Evolutionary conservation across 1,284 basidiomycete species (phyloP).

Genomic region (Heliocybe sulcata): DNA sequence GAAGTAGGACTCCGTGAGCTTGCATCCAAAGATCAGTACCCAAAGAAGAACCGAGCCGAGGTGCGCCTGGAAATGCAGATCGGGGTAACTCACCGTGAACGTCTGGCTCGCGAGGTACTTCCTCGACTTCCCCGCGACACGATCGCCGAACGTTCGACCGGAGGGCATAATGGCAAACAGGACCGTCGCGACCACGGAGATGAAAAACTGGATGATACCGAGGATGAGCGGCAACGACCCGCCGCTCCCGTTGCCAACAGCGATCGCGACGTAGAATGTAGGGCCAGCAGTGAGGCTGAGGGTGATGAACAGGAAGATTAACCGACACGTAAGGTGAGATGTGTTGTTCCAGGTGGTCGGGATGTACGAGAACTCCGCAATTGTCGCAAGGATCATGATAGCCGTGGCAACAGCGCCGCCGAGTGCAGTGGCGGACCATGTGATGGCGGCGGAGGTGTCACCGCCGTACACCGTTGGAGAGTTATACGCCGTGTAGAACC

Average conservation of each 20-base stretch:
- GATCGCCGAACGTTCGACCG: conserved; percentile 92
- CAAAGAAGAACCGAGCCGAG: conserved; percentile 75
- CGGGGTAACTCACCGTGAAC: conserved; percentile 90
- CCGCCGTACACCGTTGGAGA: conserved; percentile 78
- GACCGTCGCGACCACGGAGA: conserved; percentile 75
- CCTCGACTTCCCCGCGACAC: conserved; percentile 86
- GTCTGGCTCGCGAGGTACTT: conserved; percentile 96
- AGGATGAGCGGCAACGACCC: conserved; percentile 78
- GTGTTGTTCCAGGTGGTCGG: conserved; percentile 97
- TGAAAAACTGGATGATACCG: conserved; percentile 88
- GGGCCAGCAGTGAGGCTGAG: conserved; percentile 84
- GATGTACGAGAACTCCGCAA: conserved; percentile 92
- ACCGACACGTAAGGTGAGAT: conserved; percentile 82
- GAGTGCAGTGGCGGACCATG: conserved; percentile 84
- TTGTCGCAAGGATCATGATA: conserved; percentile 91
- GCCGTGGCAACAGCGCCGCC: conserved; percentile 86
- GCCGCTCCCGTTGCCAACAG: conserved; percentile 47
- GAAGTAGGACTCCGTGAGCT: conserved; percentile 92
- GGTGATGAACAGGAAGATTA: conserved; percentile 80
- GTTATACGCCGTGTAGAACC: conserved; percentile 94
- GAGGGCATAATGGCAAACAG: conserved; percentile 86
- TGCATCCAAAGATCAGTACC: conserved; percentile 90
- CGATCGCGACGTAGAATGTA: conserved; percentile 84
- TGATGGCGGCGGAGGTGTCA: conserved; percentile 59
- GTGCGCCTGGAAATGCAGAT: conserved; percentile 53